Evolutionary conservation across 2,329 filamentous ascomycete species (phyloP).

Genomic region (Monosporascus sp.): DNA sequence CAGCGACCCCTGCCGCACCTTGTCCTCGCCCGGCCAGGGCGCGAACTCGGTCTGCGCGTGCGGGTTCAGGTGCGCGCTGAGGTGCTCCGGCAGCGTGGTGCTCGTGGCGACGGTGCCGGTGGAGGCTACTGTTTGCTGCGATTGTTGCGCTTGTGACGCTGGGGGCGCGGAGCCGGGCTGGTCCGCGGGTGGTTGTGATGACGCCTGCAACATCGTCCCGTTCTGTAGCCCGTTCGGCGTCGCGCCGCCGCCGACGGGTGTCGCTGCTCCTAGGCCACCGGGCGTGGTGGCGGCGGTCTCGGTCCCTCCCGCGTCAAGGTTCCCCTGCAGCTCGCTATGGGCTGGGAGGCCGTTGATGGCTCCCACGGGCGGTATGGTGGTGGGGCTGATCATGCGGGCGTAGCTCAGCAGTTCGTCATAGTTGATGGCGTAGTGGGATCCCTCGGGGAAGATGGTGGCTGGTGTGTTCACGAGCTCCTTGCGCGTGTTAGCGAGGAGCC

Average conservation of each 20-base stretch:
- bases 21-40: slow-evolving; percentile 70
- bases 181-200: slow-evolving; percentile 1
- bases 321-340: slow-evolving; percentile 20
- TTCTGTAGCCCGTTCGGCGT: slow-evolving; percentile 19
- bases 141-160: slow-evolving; percentile 2
- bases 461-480: slow-evolving; percentile 64
- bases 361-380: slow-evolving; percentile 64
- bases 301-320: slow-evolving; percentile 18
- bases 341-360: slow-evolving; percentile 36
- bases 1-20: slow-evolving; percentile 64
- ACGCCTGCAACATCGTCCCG: neutral
- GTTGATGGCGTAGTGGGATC: slow-evolving; percentile 50
- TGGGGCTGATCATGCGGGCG: slow-evolving; percentile 74
- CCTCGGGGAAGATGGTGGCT: slow-evolving; percentile 49
- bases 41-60: slow-evolving; percentile 57
- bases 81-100: slow-evolving; percentile 43
- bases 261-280: neutral
- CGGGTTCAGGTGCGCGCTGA: slow-evolving; percentile 50
- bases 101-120: slow-evolving; percentile 8
- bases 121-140: slow-evolving; percentile 13
- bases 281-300: slow-evolving; percentile 6
- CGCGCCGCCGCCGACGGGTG: slow-evolving; percentile 4
- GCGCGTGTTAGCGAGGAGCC: slow-evolving; percentile 65
- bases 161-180: neutral
- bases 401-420: slow-evolving; percentile 73